These are phyloP conservation scores for Arabis alpina DNA, from an alignment of 345 rosid species.

Conservation along the genomic window DNA sequence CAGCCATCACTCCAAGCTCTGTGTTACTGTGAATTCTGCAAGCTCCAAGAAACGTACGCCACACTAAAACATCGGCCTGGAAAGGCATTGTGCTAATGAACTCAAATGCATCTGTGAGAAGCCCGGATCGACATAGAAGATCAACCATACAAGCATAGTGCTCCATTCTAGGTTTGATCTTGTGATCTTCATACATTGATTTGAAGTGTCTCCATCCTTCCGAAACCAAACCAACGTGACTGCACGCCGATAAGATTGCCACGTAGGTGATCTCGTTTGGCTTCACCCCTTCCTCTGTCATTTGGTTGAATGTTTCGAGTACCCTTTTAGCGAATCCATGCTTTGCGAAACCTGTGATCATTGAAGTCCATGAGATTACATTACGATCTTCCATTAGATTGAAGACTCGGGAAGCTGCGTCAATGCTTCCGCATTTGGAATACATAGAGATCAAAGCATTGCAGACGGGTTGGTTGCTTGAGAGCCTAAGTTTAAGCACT, in stretches of 20 bases:
- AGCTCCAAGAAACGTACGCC: constrained; percentile 83
- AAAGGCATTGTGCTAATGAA: constrained; percentile 65
- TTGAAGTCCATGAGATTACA: constrained; percentile 75
- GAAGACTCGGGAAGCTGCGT: constrained; percentile 64
- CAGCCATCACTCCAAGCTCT: constrained; percentile 63
- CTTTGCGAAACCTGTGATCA: constrained; percentile 77
- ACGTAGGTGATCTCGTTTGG: constrained; percentile 71
- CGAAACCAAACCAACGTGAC: constrained; percentile 72
- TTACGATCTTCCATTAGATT: constrained; percentile 51
- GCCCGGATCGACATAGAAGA: constrained; percentile 66
- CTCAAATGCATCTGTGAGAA: constrained; percentile 58
- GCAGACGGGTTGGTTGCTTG: constrained; percentile 45
- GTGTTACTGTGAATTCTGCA: constrained; percentile 62
- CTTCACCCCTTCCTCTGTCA: constrained; percentile 50
- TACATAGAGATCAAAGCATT: constrained; percentile 81
- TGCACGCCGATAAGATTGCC: constrained; percentile 73
- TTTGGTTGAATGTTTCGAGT: constrained; percentile 56
- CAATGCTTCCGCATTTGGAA: constrained; percentile 70
- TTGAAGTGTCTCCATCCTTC: constrained; percentile 68
- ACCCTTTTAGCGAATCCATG: constrained; percentile 67
- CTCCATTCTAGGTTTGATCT: constrained; percentile 68
- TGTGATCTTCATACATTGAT: constrained; percentile 61
- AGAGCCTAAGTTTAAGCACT: constrained; percentile 58
- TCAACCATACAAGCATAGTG: constrained; percentile 89
- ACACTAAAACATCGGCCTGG: constrained; percentile 54